Percentiles rank a stretch among this genome's conserved stretches.
phyloP scores from a whole-genome alignment of 441 rosid genomes.

The Eutrema salsugineum region DNA sequence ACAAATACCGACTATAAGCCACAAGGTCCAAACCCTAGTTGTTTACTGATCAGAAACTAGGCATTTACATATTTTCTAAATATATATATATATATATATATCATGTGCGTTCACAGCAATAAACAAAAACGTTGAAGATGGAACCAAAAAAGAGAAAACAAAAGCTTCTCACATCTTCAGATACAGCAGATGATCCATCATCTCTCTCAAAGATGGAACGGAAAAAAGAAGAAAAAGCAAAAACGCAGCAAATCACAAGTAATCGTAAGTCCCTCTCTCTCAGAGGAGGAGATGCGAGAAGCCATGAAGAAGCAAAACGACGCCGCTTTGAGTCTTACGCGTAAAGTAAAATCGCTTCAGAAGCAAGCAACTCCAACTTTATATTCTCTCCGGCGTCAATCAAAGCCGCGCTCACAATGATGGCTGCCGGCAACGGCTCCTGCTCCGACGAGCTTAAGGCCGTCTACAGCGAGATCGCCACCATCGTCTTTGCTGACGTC shows the following conservation, averaged over 20 bases:
- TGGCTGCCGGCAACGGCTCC: too few species aligned
- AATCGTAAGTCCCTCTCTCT: neutral
- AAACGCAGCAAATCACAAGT: neutral
- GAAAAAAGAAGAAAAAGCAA: neutral
- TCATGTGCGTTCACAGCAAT: too few species aligned
- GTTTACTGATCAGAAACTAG: too few species aligned
- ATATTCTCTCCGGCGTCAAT: conserved; percentile 15
- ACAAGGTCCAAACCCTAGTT: too few species aligned
- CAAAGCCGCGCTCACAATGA: neutral
- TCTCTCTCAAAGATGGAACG: neutral
- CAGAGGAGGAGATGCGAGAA: neutral
- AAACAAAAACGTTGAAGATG: too few species aligned
- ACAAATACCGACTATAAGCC: too few species aligned
- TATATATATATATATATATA: too few species aligned
- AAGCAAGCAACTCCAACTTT: neutral
- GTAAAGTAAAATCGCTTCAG: neutral
- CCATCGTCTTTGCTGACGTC: neutral
- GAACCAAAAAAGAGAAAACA: too few species aligned
- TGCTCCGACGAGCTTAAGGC: too few species aligned
- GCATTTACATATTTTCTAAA: too few species aligned
- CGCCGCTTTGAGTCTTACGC: neutral
- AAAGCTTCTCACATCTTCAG: neutral
- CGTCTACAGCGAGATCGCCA: neutral
- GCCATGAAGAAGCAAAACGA: neutral
- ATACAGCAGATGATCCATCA: neutral